These are phyloP conservation scores for Cryptococcus amylolentus DNA, from an alignment of 1,284 basidiomycete genomes.

Conservation along the genomic window DNA sequence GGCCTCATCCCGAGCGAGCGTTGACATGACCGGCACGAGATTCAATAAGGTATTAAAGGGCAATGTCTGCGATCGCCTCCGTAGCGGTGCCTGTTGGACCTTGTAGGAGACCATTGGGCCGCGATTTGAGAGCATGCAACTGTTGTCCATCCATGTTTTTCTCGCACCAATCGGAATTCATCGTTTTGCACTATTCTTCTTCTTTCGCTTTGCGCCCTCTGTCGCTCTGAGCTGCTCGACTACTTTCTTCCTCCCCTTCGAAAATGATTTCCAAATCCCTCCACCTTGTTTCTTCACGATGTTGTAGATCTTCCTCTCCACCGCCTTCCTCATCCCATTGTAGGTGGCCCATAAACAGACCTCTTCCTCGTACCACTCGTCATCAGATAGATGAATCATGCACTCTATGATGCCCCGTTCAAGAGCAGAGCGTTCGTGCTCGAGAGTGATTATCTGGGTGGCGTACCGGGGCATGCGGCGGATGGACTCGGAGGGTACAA, in stretches of 20 bases:
- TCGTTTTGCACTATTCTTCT: not conserved
- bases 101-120: too few species aligned
- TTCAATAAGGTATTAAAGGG: too few species aligned
- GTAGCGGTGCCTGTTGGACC: too few species aligned
- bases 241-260: constrained; percentile 3
- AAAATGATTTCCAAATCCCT: constrained; percentile 3
- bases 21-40: too few species aligned
- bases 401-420: constrained; percentile 8
- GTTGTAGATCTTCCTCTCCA: constrained; percentile 14
- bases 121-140: too few species aligned
- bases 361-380: constrained; percentile 1
- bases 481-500: not conserved
- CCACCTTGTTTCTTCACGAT: not conserved
- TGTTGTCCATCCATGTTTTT: too few species aligned
- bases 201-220: constrained; percentile 2
- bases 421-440: constrained; percentile 1
- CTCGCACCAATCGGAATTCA: too few species aligned
- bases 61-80: too few species aligned
- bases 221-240: not conserved
- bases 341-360: constrained; percentile 1
- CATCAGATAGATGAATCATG: constrained; percentile 4
- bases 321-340: constrained; percentile 7
- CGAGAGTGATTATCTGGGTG: not conserved
- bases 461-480: not conserved
- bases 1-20: too few species aligned